These are phyloP conservation scores for Saccharomyces hybrid DNA, from an alignment of 1,139 yeast species.

Conservation along the genomic window DNA sequence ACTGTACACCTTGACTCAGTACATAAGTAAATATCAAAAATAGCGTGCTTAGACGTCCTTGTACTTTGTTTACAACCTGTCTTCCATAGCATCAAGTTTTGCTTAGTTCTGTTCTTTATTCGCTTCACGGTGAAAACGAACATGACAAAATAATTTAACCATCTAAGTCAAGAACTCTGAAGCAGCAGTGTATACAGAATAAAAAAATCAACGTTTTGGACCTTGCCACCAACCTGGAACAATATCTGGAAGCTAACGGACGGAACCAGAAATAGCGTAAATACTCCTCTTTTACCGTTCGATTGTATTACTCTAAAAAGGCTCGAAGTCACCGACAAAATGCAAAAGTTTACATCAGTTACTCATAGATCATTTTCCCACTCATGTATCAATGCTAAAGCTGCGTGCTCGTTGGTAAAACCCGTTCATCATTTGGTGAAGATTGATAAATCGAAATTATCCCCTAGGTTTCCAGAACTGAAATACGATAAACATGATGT, in stretches of 20 bases:
- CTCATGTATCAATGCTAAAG: conserved; percentile 39
- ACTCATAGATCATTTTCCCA: conserved; percentile 35
- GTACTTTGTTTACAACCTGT: not conserved
- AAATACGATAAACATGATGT: conserved; percentile 63
- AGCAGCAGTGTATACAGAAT: not conserved
- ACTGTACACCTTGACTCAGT: not conserved
- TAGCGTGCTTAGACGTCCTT: not conserved
- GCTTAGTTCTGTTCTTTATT: not conserved
- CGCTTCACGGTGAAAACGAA: not conserved
- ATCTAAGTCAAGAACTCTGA: not conserved
- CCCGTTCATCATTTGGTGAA: conserved; percentile 89
- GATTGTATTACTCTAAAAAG: not conserved
- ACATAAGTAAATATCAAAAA: not conserved
- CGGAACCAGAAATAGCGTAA: not conserved
- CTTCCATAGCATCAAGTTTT: not conserved
- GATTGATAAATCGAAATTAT: conserved; percentile 60
- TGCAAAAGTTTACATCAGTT: not conserved
- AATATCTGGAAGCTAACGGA: not conserved
- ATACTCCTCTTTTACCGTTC: not conserved
- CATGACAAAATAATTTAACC: not conserved
- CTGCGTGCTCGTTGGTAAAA: conserved; percentile 71
- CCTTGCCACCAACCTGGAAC: not conserved
- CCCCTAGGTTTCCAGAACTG: conserved; percentile 62
- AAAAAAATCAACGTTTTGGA: not conserved
- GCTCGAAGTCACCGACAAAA: not conserved